Conservation (phyloP, 345 rosid species). For the Balakata baccata region DNA sequence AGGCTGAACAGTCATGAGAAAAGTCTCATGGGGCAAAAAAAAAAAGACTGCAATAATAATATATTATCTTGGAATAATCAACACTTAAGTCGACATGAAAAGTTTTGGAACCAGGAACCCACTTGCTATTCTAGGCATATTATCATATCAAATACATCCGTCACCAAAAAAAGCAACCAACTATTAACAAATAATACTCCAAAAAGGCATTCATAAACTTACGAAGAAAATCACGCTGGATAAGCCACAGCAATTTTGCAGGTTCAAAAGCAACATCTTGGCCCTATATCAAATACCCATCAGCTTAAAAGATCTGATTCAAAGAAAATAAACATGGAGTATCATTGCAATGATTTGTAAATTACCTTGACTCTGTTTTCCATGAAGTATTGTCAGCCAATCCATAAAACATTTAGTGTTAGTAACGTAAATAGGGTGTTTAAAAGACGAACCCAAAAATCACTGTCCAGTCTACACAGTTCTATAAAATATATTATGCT, state of each 20-base stretch:
- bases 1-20: not conserved
- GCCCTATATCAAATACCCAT: slow-evolving; percentile 55
- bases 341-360: slow-evolving; percentile 19
- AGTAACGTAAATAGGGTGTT: slow-evolving; percentile 6
- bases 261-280: slow-evolving; percentile 98
- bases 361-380: slow-evolving; percentile 89
- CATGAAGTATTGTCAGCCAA: slow-evolving; percentile 33
- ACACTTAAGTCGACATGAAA: not conserved
- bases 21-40: not conserved
- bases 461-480: slow-evolving; percentile 4
- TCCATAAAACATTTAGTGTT: slow-evolving; percentile 41
- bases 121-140: not conserved
- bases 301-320: slow-evolving; percentile 4
- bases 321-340: slow-evolving; percentile 19
- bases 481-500: slow-evolving; percentile 5
- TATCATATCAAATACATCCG: not conserved
- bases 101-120: not conserved
- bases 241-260: slow-evolving; percentile 96
- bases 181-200: slow-evolving; percentile 10
- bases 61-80: not conserved
- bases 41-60: not conserved
- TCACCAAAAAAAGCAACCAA: slow-evolving; percentile 11
- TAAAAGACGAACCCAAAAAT: slow-evolving; percentile 7
- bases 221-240: slow-evolving; percentile 99
- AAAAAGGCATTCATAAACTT: slow-evolving; percentile 35